These are phyloP conservation scores for Hemileccinum impolitum DNA, from an alignment of 768 basidiomycete genomes.

Conservation along the genomic window DNA sequence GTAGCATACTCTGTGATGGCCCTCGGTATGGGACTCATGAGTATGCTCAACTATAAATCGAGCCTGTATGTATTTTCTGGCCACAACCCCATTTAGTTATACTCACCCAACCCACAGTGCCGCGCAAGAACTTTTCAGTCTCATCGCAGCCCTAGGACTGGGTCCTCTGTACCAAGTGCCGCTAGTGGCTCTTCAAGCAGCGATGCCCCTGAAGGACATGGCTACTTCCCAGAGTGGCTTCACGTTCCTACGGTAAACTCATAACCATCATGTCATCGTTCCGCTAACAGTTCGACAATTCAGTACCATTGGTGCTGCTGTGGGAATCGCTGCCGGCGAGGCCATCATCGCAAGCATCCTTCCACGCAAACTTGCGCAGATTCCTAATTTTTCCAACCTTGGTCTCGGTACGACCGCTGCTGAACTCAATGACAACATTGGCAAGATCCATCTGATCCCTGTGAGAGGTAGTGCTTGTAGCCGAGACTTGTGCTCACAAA, in stretches of 20 bases:
- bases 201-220: constrained; percentile 88
- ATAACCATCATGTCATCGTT: not conserved
- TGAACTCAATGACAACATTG: constrained; percentile 45
- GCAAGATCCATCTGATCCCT: constrained; percentile 35
- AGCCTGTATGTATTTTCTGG: constrained; percentile 19
- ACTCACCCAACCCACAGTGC: constrained; percentile 40
- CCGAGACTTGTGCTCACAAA: not conserved
- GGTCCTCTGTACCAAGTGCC: constrained; percentile 69
- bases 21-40: constrained; percentile 75
- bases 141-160: constrained; percentile 63
- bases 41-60: constrained; percentile 56
- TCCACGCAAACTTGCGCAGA: constrained; percentile 28
- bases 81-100: not conserved
- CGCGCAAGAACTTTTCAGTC: constrained; percentile 57
- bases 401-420: constrained; percentile 37
- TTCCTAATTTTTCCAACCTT: constrained; percentile 31
- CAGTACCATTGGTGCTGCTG: constrained; percentile 71
- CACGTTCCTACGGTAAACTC: constrained; percentile 60
- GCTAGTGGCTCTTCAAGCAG: constrained; percentile 73
- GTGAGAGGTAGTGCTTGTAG: constrained; percentile 4
- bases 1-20: constrained; percentile 50
- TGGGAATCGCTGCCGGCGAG: constrained; percentile 72
- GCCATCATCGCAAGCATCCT: constrained; percentile 62
- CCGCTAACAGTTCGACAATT: constrained; percentile 1
- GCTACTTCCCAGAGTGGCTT: constrained; percentile 74